phyloP scores from a whole-genome alignment of 805 yeast genomes.

The Crinitomyces ghanaensis region DNA sequence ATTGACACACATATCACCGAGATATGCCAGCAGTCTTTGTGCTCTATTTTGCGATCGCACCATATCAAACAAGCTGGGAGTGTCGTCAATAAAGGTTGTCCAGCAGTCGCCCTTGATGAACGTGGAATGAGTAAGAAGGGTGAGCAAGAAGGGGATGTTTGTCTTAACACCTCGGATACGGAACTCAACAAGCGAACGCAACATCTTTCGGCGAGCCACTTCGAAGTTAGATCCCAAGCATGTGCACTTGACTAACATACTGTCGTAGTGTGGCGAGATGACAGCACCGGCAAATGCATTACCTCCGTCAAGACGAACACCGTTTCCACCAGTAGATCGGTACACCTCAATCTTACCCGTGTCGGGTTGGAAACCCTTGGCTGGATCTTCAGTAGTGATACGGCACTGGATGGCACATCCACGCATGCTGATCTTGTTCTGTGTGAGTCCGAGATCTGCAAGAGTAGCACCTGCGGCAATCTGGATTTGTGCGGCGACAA shows the following conservation, averaged over 20 bases:
- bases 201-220: conserved; percentile 95
- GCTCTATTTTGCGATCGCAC: conserved; percentile 94
- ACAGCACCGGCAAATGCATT: conserved; percentile 96
- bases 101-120: conserved; percentile 83
- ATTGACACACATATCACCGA: conserved; percentile 89
- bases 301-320: conserved; percentile 98
- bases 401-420: conserved; percentile 99
- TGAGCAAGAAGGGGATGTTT: conserved; percentile 90
- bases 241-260: conserved; percentile 95
- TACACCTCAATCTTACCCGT: conserved; percentile 97
- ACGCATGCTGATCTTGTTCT: conserved; percentile 88
- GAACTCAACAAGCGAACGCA: conserved; percentile 91
- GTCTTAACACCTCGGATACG: conserved; percentile 99
- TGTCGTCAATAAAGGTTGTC: conserved; percentile 98
- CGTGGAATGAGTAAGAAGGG: conserved; percentile 80
- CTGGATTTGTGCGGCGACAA: conserved; percentile 97
- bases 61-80: conserved; percentile 93
- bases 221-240: conserved; percentile 96
- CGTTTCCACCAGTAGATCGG: conserved; percentile 98
- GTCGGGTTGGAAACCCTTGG: conserved; percentile 95
- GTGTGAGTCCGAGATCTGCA: conserved; percentile 81
- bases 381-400: conserved; percentile 96
- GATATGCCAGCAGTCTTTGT: conserved; percentile 77
- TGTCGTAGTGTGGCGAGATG: conserved; percentile 94
- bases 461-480: conserved; percentile 97